Evolutionary conservation across 768 basidiomycete species (phyloP), one percentile per base, ranked within the genome.

Genomic region (Hirschioporus abietinus): DNA sequence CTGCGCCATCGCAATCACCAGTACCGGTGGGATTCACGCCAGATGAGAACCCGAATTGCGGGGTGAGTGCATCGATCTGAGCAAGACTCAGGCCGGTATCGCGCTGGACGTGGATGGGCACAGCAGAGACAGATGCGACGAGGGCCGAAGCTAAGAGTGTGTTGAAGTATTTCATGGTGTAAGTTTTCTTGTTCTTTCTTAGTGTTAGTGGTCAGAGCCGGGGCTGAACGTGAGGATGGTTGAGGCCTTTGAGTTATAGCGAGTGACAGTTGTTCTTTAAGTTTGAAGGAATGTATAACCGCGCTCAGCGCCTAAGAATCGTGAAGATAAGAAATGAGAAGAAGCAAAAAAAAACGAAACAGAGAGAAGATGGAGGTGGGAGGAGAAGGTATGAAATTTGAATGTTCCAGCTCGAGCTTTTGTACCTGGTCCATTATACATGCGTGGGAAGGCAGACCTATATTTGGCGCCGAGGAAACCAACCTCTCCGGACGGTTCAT

Each of bases 1-100:
- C 73, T 1, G 76, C 73, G 25, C 79, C 78, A 57, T 79, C 73
- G 66, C 78, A 80, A 65, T 80, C 77, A 8, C 78, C 78, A 24
- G 77, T 75, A 9, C 78, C 78, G 57, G 68, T 69, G 12, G 74
- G 74, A 65, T 74, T 74, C 20, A 68, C 36, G 59, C 71, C 70
- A 25, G 71, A 66, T 25, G 64, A 36, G 35, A 68, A 69, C 26
- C 73, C 73, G 15, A 75, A 67, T 10, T 68, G 52, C 4, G 73
- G 73, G 36, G 72, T 70, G 9, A 75, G 68, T 7, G 64, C 62
- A 10, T 63, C 63, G 6, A 64, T 27, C 58, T 66, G 63, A 17
- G 59, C 58, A 23, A 61, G 60, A 61, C 25, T 25, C 25, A 61
- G 60, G 60, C 60, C 60, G 60, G 6, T 52, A 52, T 52, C 42